Evolutionary conservation across 176 grass and related monocot species (phyloP).

Genomic region (Aegilops bicornis): DNA sequence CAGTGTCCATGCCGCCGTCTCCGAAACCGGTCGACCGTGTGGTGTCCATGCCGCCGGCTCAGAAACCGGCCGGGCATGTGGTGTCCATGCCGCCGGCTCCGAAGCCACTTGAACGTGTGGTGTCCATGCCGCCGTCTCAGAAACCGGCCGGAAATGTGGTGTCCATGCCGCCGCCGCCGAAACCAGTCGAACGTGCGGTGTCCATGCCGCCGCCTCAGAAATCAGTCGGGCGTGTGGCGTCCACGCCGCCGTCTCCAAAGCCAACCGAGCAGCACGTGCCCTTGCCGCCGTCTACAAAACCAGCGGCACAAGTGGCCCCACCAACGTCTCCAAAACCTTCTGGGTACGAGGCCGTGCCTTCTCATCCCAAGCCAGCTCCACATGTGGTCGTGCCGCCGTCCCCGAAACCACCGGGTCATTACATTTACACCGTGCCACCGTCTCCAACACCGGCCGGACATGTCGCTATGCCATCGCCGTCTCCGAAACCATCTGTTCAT

Average conservation of each 20-base stretch:
- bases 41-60: not conserved
- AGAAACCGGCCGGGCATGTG: not conserved
- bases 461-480: not conserved
- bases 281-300: not conserved
- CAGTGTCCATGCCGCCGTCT: not conserved
- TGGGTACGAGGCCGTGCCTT: not conserved
- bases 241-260: not conserved
- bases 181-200: not conserved
- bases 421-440: not conserved
- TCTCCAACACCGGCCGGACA: not conserved
- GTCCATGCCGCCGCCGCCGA: not conserved
- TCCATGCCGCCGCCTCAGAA: not conserved
- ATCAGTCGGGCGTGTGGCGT: not conserved
- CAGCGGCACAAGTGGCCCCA: not conserved
- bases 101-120: too few relatives aligned
- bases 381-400: not conserved
- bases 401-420: not conserved
- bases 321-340: not conserved
- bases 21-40: not conserved
- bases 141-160: not conserved
- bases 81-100: not conserved
- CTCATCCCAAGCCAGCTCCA: too few relatives aligned
- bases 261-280: not conserved
- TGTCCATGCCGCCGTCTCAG: not conserved
- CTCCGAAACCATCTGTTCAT: not conserved